A percentile compares a stretch with the other conserved stretches of the same genome.
phyloP scores from a whole-genome alignment of 129 eudicot species.

The Tanacetum coccineum region DNA sequence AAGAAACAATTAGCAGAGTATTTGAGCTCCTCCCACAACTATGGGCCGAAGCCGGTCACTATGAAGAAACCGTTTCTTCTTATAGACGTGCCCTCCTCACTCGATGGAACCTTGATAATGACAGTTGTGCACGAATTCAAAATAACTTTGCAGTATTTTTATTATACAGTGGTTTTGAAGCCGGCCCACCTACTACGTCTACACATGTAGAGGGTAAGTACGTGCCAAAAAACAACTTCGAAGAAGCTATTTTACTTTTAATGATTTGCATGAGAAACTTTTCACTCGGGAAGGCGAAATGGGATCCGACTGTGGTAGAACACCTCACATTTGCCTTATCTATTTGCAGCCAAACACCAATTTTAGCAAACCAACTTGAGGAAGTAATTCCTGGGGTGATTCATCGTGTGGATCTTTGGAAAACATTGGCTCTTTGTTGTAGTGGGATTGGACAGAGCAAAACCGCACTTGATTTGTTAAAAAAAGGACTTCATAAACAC shows the following conservation, averaged over 20 bases:
- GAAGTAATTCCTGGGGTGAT: constrained; percentile 76
- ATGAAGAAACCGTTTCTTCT: no score
- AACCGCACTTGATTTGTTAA: constrained; percentile 58
- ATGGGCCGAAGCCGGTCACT: no score
- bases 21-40: no score
- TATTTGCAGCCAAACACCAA: constrained; percentile 69
- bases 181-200: constrained; percentile 67
- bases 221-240: constrained; percentile 75
- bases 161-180: constrained; percentile 80
- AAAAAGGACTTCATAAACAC: constrained; percentile 61
- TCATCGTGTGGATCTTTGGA: constrained; percentile 77
- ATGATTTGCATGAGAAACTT: constrained; percentile 81
- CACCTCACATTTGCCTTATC: constrained; percentile 87
- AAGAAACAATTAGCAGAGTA: no score
- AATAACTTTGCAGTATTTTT: constrained; percentile 73
- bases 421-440: constrained; percentile 62
- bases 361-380: constrained; percentile 82
- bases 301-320: constrained; percentile 82
- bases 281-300: constrained; percentile 61
- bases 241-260: constrained; percentile 82
- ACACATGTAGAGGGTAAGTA: constrained; percentile 66
- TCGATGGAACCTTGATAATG: no score
- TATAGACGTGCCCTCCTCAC: no score
- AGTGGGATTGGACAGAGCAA: constrained; percentile 48
- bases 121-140: constrained; percentile 86